A percentile compares a stretch with the other conserved stretches of the same genome.
phyloP scores from a whole-genome alignment of 1,284 basidiomycete species.

The Chondrostereum purpureum region DNA sequence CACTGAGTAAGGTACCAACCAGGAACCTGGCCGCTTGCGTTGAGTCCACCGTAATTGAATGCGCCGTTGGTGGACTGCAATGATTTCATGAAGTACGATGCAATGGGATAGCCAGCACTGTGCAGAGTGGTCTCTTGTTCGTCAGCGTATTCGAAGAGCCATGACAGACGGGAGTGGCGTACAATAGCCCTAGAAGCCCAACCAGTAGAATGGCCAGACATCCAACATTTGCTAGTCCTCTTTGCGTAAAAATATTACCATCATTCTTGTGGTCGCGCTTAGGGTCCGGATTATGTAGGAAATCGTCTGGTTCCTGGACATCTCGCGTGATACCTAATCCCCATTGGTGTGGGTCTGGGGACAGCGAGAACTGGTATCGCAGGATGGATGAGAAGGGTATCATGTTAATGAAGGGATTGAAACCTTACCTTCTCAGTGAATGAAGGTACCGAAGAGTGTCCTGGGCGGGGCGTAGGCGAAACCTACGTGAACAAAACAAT shows the following conservation, averaged over 20 bases:
- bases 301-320: slow-evolving; percentile 13
- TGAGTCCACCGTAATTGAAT: slow-evolving; percentile 64
- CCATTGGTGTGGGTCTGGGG: slow-evolving; percentile 19
- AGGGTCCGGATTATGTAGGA: slow-evolving; percentile 10
- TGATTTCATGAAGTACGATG: slow-evolving; percentile 37
- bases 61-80: slow-evolving; percentile 31
- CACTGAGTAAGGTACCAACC: no score
- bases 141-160: slow-evolving; percentile 5
- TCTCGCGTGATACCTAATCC: slow-evolving; percentile 12
- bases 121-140: background rate
- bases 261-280: slow-evolving; percentile 10
- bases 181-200: slow-evolving; percentile 44
- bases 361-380: slow-evolving; percentile 19
- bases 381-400: no score
- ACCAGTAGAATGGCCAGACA: slow-evolving; percentile 47
- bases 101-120: slow-evolving; percentile 44
- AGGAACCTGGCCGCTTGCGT: slow-evolving; percentile 56
- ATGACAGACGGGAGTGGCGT: slow-evolving; percentile 12
- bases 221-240: slow-evolving; percentile 59
- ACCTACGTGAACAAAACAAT: no score
- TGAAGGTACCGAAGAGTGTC: no score
- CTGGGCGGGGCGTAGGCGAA: no score
- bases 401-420: no score
- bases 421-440: no score
- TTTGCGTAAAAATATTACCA: slow-evolving; percentile 31